Percentiles rank a stretch among this genome's conserved stretches.
Evolutionary conservation across 805 yeast species (phyloP).

Genomic region (Allodekkera sacchari): DNA sequence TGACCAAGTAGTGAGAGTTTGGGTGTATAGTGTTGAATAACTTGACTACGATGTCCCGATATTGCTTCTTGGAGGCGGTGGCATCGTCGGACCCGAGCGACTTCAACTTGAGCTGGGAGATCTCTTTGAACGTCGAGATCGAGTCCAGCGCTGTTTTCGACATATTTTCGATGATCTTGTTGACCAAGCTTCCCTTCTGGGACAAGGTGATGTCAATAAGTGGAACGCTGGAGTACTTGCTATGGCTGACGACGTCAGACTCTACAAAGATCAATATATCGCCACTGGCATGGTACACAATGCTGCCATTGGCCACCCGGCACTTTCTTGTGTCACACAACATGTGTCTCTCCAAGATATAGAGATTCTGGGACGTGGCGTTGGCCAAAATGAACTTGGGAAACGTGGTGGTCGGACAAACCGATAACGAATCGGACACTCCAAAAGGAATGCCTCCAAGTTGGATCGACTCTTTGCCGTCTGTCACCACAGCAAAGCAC

Average conservation of each 20-base stretch:
- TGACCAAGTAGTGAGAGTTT: slow-evolving; percentile 29
- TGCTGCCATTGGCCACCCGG: slow-evolving; percentile 24
- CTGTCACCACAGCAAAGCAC: no score
- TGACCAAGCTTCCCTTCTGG: slow-evolving; percentile 36
- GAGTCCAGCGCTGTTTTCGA: slow-evolving; percentile 44
- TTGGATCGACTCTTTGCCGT: no score
- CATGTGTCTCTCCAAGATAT: slow-evolving; percentile 4
- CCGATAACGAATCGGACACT: slow-evolving; percentile 1
- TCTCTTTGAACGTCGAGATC: slow-evolving; percentile 32
- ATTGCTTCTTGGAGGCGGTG: slow-evolving; percentile 2
- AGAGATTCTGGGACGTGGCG: slow-evolving; percentile 8
- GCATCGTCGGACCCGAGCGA: slow-evolving; percentile 20
- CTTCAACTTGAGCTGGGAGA: slow-evolving; percentile 36
- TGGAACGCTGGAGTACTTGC: slow-evolving; percentile 17
- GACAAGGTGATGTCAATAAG: slow-evolving; percentile 43
- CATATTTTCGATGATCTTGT: slow-evolving; percentile 38
- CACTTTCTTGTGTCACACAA: slow-evolving; percentile 5
- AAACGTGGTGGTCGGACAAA: not conserved
- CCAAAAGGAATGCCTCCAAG: not conserved
- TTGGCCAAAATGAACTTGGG: slow-evolving; percentile 7
- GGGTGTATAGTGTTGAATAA: slow-evolving; percentile 21
- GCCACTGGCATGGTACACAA: slow-evolving; percentile 42
- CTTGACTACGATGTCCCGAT: slow-evolving; percentile 19
- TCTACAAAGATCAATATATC: slow-evolving; percentile 36
- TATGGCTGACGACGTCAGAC: slow-evolving; percentile 1